Evolutionary conservation across 1,284 basidiomycete species (phyloP), one percentile per base, ranked within the genome.

Genomic region (Cyathus pygmaeus): DNA sequence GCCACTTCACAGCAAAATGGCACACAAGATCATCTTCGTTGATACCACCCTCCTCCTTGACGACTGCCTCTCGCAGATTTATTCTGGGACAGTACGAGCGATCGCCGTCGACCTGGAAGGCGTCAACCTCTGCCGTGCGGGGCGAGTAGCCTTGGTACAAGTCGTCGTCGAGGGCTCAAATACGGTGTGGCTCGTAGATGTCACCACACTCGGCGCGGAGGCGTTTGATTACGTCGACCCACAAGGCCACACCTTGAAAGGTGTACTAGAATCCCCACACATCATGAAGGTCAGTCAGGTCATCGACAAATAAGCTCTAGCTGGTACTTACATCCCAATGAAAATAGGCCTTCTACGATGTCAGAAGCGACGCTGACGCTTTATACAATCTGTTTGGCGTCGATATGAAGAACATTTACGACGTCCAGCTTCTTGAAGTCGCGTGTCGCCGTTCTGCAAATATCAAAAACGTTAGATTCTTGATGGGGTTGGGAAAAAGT

Each of bases 291-390:
- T 66, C 17, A 9, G 61, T 62, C n/a, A n/a, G n/a, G n/a, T 36
- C 9, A 7, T 36, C 33, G 33, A 7, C 33, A 23, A n/a, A 26
- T 60, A 42, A 27, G 24, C 23, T 23, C 11, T 29, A 36, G 27
- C 46, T 10, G 44, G 13, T 26, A 7, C 59, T 36, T 54, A 39
- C 33, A 15, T 36, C 15, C 15, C 7, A 15, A 24, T 46, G 7
- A 30, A 53, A 15, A 52, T 27, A 72, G 71, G 56, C 67, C 4
- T 74, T 79, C 47, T 79, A 69, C 61, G 77, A 79, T 55, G 74
- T 79, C 19, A 67, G 77, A n/a, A 76, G 73, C 55, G 77, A 79
- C 56, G 71, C 76, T 2, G 77, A 79, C 53, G 75, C 77, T 0
- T 59, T 79, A 10, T 74, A 58, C 51, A 70, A 76, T 42, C 58